Percentiles rank a stretch among this genome's conserved stretches.
Evolutionary conservation across 108 stramenopile species (phyloP).

Genomic region (Hondaea fermentalgiana): DNA sequence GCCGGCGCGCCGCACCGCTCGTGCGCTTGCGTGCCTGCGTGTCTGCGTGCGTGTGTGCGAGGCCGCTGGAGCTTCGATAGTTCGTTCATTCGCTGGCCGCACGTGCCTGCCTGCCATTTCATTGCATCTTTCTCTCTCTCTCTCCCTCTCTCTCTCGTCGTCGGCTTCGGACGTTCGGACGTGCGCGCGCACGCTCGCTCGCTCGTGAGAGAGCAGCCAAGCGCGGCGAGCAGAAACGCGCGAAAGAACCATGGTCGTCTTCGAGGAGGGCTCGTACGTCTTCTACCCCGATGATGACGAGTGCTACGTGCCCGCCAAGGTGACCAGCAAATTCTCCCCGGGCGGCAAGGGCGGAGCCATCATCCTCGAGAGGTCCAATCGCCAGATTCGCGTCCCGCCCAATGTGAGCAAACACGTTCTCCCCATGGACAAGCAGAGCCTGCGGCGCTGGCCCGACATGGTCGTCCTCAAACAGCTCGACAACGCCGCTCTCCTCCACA

Average conservation of each 20-base stretch:
- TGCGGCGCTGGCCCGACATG: background rate
- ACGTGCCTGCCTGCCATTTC: too few species aligned
- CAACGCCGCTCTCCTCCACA: conserved; percentile 35
- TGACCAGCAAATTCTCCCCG: background rate
- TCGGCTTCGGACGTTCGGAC: too few species aligned
- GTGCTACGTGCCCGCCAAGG: conserved; percentile 8
- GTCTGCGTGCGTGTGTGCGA: too few species aligned
- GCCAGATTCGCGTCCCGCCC: background rate
- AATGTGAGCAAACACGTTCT: background rate
- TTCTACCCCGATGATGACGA: background rate
- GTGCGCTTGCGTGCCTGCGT: too few species aligned
- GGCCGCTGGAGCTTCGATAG: too few species aligned
- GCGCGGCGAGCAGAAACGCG: background rate
- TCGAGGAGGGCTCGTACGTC: background rate
- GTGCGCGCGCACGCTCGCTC: too few species aligned
- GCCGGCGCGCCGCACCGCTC: too few species aligned
- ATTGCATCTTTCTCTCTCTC: too few species aligned
- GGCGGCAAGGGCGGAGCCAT: background rate
- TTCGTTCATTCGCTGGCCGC: too few species aligned
- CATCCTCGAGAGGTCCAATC: background rate
- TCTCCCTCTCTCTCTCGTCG: too few species aligned
- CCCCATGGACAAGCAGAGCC: conserved; percentile 15
- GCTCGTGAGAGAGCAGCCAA: too few species aligned
- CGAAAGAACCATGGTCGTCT: background rate
- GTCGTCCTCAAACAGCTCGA: conserved; percentile 17